A percentile compares a stretch with the other conserved stretches of the same genome.
These are phyloP conservation scores for Raffaelea arxii DNA, from an alignment of 2,329 filamentous ascomycete genomes.

Conservation along the genomic window DNA sequence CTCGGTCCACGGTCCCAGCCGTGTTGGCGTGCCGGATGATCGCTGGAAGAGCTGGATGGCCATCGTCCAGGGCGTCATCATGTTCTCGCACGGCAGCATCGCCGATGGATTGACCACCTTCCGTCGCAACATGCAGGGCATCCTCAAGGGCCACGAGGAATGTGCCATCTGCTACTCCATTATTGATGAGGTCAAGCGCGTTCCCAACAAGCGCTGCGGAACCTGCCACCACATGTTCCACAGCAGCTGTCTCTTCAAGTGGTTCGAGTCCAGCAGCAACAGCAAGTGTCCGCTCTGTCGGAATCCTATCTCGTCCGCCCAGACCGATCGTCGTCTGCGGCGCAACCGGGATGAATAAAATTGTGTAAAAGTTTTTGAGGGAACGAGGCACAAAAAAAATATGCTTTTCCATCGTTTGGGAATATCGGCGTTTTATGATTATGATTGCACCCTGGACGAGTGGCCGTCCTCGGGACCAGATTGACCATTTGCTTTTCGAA, in stretches of 20 bases:
- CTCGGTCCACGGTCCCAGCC: conserved; percentile 64
- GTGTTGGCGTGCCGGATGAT: conserved; percentile 79
- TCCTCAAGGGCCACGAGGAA: conserved; percentile 85
- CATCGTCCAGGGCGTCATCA: conserved; percentile 84
- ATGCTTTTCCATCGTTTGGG: neutral
- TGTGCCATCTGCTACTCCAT: conserved; percentile 97
- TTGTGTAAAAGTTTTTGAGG: neutral
- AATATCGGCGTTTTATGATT: neutral
- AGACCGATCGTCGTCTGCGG: conserved; percentile 3
- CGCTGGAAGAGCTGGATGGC: conserved; percentile 91
- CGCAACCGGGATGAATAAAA: neutral
- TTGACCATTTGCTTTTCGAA: too few species aligned
- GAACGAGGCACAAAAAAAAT: neutral
- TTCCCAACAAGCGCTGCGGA: conserved; percentile 82
- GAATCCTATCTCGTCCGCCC: conserved; percentile 63
- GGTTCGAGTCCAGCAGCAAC: conserved; percentile 90
- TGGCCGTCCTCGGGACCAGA: too few species aligned
- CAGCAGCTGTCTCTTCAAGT: conserved; percentile 81
- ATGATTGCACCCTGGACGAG: too few species aligned
- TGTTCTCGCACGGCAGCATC: conserved; percentile 80
- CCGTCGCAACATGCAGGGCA: conserved; percentile 75
- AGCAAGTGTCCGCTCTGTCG: conserved; percentile 89
- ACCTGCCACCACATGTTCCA: conserved; percentile 97
- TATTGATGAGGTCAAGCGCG: conserved; percentile 76
- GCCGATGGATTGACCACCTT: conserved; percentile 82